Evolutionary conservation across 371 early-diverging fungal genomes (phyloP).

Genomic region (Rhizopus stolonifer): DNA sequence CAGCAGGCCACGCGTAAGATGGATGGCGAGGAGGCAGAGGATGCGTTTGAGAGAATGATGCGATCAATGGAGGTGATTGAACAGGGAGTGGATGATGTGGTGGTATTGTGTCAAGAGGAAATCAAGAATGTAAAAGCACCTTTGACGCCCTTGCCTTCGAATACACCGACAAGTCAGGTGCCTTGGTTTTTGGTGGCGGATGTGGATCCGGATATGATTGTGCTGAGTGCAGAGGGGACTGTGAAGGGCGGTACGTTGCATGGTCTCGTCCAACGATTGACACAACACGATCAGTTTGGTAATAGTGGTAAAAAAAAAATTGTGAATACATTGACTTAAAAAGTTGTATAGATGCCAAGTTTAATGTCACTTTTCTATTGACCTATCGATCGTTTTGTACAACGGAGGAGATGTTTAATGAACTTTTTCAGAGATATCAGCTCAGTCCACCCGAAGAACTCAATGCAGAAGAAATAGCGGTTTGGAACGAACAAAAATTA

Average conservation of each 20-base stretch:
- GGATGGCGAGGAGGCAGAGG: constrained; percentile 14
- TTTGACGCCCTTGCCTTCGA: constrained; percentile 20
- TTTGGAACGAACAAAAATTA: constrained; percentile 87
- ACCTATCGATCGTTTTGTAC: constrained; percentile 88
- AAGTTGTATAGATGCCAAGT: constrained; percentile 72
- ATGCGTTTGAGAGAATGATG: constrained; percentile 23
- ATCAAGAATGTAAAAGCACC: constrained; percentile 14
- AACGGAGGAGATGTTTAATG: constrained; percentile 71
- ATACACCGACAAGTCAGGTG: constrained; percentile 16
- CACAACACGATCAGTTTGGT: constrained; percentile 81
- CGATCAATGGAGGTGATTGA: constrained; percentile 14
- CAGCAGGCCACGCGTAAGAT: constrained; percentile 57
- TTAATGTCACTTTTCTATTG: constrained; percentile 82
- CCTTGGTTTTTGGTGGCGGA: constrained; percentile 67
- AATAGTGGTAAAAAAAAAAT: too few relatives aligned
- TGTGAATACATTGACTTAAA: too few relatives aligned
- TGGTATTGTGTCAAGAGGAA: constrained; percentile 10
- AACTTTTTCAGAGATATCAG: constrained; percentile 71
- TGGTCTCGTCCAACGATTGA: constrained; percentile 84
- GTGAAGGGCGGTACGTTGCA: constrained; percentile 88
- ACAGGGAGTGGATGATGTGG: constrained; percentile 10
- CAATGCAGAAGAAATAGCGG: constrained; percentile 59
- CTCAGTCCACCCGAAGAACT: constrained; percentile 74
- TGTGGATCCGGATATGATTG: constrained; percentile 67
- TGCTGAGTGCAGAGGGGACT: constrained; percentile 82